Base-by-base conservation (phyloP, 768 basidiomycete species). In the Amyloporia xantha region DNA sequence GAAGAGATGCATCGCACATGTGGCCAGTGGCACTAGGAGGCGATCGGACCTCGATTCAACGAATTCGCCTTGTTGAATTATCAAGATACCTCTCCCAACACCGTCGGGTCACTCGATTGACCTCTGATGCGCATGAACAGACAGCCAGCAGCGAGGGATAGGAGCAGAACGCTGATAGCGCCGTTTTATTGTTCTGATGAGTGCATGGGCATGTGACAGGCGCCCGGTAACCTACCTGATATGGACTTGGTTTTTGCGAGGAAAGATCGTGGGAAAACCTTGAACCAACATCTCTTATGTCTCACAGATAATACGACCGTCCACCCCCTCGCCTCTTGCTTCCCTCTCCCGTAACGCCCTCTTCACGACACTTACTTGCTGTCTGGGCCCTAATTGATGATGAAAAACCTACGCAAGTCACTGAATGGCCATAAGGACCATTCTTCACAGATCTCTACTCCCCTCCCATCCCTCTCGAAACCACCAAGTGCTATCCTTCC, bases 371-470 rank as follows among this genome's bases (percentile, higher is more conserved):
- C 27, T 43, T 54, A 46, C 50, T 53, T 54, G 49, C 52, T 45
- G 58, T 56, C 53, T 50, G 48, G 47, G 56, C 53, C 25, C 54
- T 57, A 62, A n/a, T n/a, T 27, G 33, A 39, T 64, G 60, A 92
- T 93, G 88, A 91, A 89, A 73, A 77, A 82, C 26, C 77, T 92
- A 38, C 78, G 90, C 49, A 88, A 91, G 66, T 89, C 87, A 30
- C 77, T 91, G 62, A 84, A 81, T 61, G 73, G 75, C 41, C 70
- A 73, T 65, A 81, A 79, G 59, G 84, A 86, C 52, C 66, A 74
- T 50, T 69, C 79, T 44, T 75, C 79, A 3, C 77, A 82, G 58
- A 86, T 89, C 35, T 86, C 84, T 28, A 84, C 81, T 0, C 82
- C 82, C 2, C 66, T 86, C 21, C 83, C 84, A 12, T 55, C 81